Evolutionary conservation across 306 rosid genomes (phyloP).

Genomic region (Vachellia pachyceras): DNA sequence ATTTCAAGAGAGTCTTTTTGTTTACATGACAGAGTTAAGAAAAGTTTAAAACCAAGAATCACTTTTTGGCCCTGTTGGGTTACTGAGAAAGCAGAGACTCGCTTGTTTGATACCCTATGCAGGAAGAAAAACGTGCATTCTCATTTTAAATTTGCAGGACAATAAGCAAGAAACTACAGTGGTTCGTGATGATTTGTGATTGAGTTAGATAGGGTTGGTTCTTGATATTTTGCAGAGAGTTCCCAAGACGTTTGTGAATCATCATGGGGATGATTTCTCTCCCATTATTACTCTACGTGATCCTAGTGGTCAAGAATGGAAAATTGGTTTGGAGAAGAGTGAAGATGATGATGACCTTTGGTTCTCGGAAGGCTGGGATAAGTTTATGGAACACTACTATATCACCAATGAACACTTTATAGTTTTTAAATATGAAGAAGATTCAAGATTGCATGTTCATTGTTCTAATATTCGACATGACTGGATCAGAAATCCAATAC

Average conservation of each 20-base stretch:
- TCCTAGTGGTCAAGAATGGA: slow-evolving; percentile 38
- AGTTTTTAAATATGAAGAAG: slow-evolving; percentile 37
- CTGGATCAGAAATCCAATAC: slow-evolving; percentile 37
- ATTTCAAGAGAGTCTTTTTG: neutral
- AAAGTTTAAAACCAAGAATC: too few species aligned
- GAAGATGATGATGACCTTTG: neutral
- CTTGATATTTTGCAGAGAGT: slow-evolving; percentile 36
- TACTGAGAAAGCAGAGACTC: too few species aligned
- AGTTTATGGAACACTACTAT: slow-evolving; percentile 29
- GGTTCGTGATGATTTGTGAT: too few species aligned
- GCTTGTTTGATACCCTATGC: too few species aligned
- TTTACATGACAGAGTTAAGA: neutral
- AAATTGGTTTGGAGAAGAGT: slow-evolving; percentile 31
- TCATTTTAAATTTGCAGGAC: too few species aligned
- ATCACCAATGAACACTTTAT: slow-evolving; percentile 14
- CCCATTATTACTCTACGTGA: neutral
- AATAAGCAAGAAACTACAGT: too few species aligned
- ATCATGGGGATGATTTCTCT: slow-evolving; percentile 20
- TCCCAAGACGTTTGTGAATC: slow-evolving; percentile 10
- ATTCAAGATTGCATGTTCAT: slow-evolving; percentile 40
- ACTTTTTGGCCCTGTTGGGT: too few species aligned
- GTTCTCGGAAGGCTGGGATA: slow-evolving; percentile 29
- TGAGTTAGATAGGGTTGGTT: too few species aligned
- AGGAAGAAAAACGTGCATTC: too few species aligned
- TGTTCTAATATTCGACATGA: slow-evolving; percentile 23